Percentiles rank a stretch among this genome's conserved stretches.
Conservation (phyloP, 2,329 filamentous ascomycete genomes). For the Knoxdaviesia proteae region DNA sequence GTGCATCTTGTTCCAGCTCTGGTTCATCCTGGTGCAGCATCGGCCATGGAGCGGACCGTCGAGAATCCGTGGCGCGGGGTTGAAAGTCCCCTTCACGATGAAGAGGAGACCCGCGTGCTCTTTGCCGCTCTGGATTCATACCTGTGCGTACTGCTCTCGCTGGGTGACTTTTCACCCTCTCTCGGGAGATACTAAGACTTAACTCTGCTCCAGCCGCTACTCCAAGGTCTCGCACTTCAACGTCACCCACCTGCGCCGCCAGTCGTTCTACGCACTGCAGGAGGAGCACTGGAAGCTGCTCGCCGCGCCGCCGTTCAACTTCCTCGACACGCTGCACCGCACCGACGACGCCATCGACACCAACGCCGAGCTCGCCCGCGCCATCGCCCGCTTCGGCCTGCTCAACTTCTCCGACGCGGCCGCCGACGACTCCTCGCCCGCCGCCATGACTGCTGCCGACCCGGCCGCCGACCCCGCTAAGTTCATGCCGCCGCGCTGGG, state of each 20-base stretch:
- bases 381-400: constrained; percentile 52
- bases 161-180: background rate
- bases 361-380: constrained; percentile 66
- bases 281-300: constrained; percentile 68
- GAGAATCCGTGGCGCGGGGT: constrained; percentile 1
- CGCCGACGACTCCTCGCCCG: background rate
- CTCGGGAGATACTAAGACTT: background rate
- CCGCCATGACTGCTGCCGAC: constrained; percentile 3
- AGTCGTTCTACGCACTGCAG: constrained; percentile 82
- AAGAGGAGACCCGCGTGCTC: constrained; percentile 62
- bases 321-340: constrained; percentile 55
- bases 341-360: constrained; percentile 76
- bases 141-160: constrained; percentile 34
- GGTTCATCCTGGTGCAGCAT: too few species aligned
- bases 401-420: constrained; percentile 39
- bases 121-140: constrained; percentile 77
- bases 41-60: too few species aligned
- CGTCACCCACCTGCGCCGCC: constrained; percentile 72
- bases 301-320: constrained; percentile 59
- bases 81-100: constrained; percentile 24
- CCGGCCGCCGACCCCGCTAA: constrained; percentile 16
- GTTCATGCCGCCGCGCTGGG: constrained; percentile 42
- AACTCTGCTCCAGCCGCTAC: constrained; percentile 43
- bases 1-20: too few species aligned
- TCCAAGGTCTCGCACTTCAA: constrained; percentile 71